These are phyloP conservation scores for Globisporangium parvum DNA, from an alignment of 352 stramenopile species.

Conservation along the genomic window DNA sequence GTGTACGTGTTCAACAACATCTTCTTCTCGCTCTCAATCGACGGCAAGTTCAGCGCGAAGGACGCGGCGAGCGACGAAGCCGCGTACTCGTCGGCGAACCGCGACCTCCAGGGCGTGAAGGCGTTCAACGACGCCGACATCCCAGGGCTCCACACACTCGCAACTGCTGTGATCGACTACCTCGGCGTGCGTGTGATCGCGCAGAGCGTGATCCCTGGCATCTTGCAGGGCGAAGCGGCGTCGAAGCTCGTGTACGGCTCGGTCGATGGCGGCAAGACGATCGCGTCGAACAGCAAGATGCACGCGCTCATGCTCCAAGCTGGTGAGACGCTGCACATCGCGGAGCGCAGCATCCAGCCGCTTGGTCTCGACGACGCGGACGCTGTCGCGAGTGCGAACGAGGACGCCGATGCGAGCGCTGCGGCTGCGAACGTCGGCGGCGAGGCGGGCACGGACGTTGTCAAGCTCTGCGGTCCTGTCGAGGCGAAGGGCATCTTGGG, in stretches of 20 bases:
- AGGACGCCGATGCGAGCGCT: constrained; percentile 15
- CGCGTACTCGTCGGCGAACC: constrained; percentile 82
- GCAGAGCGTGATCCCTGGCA: constrained; percentile 94
- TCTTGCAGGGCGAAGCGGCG: constrained; percentile 92
- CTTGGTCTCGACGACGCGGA: constrained; percentile 54
- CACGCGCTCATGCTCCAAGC: constrained; percentile 86
- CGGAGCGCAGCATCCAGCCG: constrained; percentile 77
- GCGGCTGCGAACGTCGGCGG: constrained; percentile 25
- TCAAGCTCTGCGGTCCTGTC: constrained; percentile 87
- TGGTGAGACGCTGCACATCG: constrained; percentile 84
- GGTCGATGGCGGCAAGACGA: constrained; percentile 88
- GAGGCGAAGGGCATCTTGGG: constrained; percentile 96
- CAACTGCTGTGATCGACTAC: constrained; percentile 94
- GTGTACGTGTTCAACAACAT: constrained; percentile 98
- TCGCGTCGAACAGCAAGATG: constrained; percentile 90
- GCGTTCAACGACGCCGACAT: constrained; percentile 91
- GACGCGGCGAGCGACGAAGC: constrained; percentile 70
- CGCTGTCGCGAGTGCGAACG: constrained; percentile 9
- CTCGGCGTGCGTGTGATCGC: constrained; percentile 92
- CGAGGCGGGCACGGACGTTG: constrained; percentile 49
- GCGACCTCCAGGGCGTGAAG: constrained; percentile 86
- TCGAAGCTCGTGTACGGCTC: constrained; percentile 95
- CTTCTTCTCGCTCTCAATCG: constrained; percentile 93
- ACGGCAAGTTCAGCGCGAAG: constrained; percentile 63
- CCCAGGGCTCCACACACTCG: constrained; percentile 89